A percentile compares a stretch with the other conserved stretches of the same genome.
phyloP scores from a whole-genome alignment of 2,329 filamentous ascomycete genomes.

The Arthrobotrys pseudoclavata region DNA sequence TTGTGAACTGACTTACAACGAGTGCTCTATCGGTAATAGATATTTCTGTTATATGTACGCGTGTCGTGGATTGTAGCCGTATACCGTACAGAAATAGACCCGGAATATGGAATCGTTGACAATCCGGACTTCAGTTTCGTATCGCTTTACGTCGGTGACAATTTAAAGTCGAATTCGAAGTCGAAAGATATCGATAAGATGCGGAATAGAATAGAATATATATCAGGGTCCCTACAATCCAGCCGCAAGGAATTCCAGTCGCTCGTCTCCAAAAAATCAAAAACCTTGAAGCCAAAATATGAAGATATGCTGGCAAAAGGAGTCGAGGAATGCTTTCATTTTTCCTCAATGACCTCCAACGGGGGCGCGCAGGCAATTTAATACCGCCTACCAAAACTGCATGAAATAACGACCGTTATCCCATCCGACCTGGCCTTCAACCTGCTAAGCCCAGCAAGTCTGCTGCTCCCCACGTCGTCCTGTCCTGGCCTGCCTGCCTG shows the following conservation, averaged over 20 bases:
- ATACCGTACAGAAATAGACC: too few relatives aligned
- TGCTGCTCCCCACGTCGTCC: constrained; percentile 9
- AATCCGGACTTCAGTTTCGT: too few relatives aligned
- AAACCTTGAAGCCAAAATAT: not conserved
- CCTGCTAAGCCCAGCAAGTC: constrained; percentile 9
- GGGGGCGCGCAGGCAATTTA: constrained; percentile 39
- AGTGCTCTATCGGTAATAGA: too few relatives aligned
- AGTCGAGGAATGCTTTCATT: constrained; percentile 35
- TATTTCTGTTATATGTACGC: too few relatives aligned
- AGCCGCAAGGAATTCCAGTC: constrained; percentile 27
- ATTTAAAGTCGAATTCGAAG: too few relatives aligned
- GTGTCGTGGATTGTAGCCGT: too few relatives aligned
- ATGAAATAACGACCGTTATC: constrained; percentile 4
- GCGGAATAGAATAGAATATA: too few relatives aligned
- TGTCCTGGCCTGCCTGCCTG: not conserved
- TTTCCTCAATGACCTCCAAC: not conserved
- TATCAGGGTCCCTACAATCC: constrained; percentile 26
- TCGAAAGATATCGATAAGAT: constrained; percentile 10
- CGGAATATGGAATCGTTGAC: too few relatives aligned
- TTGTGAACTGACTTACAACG: constrained; percentile 5
- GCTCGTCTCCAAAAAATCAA: constrained; percentile 4
- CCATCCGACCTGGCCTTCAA: not conserved
- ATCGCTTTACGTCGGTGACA: too few relatives aligned
- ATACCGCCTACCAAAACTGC: constrained; percentile 58
- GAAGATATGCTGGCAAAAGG: constrained; percentile 34